A percentile compares a stretch with the other conserved stretches of the same genome.
phyloP scores from a whole-genome alignment of 169 alveolate species.

The Plasmodium cynomolgi region DNA sequence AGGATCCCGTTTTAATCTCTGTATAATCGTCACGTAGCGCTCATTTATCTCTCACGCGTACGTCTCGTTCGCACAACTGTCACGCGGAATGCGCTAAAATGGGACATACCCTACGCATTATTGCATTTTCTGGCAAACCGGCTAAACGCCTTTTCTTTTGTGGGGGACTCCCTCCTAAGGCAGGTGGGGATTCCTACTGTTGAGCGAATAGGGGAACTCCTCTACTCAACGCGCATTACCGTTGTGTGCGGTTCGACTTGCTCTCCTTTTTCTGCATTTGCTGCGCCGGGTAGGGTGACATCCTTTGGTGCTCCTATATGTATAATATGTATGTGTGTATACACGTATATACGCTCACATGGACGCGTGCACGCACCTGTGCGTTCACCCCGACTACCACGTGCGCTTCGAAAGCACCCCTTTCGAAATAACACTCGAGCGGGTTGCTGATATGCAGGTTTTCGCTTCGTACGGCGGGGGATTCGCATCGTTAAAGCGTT shows the following conservation, averaged over 20 bases:
- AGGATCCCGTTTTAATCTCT: background rate
- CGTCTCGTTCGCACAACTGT: background rate
- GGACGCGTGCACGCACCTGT: background rate
- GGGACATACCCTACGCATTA: background rate
- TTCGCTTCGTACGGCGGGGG: background rate
- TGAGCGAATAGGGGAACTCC: background rate
- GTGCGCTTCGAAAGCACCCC: background rate
- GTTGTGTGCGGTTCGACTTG: background rate
- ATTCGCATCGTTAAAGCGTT: constrained; percentile 4
- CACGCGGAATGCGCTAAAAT: background rate
- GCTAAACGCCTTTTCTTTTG: background rate
- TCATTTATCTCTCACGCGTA: background rate
- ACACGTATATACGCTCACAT: background rate
- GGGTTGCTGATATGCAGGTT: background rate
- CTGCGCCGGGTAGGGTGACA: background rate
- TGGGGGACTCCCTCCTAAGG: background rate
- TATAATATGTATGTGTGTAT: background rate
- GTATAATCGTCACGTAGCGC: background rate
- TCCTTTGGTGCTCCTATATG: background rate
- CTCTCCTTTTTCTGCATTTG: background rate
- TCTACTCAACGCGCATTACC: background rate
- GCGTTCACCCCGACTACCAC: background rate
- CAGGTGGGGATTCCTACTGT: background rate
- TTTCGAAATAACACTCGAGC: background rate
- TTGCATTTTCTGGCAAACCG: background rate